Conservation (phyloP, 495 filamentous ascomycete genomes). For the Podospora australis region DNA sequence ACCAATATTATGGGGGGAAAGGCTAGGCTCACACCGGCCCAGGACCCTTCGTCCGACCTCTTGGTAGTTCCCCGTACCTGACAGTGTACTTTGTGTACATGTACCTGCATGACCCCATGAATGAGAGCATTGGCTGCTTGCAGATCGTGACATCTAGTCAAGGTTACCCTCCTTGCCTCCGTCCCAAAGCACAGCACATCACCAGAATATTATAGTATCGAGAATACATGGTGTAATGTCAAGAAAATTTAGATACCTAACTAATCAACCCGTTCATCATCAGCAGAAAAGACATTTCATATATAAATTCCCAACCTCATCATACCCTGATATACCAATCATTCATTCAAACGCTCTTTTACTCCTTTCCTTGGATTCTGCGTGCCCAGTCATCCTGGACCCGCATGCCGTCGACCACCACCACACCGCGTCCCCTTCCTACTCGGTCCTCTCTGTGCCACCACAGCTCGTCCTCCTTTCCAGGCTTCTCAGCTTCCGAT, state of each 20-base stretch:
- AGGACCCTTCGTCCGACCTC: too few species aligned
- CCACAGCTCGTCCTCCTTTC: conserved; percentile 58
- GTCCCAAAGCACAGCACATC: neutral
- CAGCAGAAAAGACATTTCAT: too few species aligned
- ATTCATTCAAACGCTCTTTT: conserved; percentile 19
- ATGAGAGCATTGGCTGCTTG: too few species aligned
- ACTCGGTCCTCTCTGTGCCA: conserved; percentile 78
- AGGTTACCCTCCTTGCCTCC: too few species aligned
- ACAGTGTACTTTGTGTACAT: too few species aligned
- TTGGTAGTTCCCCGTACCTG: too few species aligned
- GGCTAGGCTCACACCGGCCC: too few species aligned
- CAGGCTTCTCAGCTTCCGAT: conserved; percentile 58
- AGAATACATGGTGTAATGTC: neutral
- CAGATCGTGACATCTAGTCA: too few species aligned
- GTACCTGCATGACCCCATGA: too few species aligned
- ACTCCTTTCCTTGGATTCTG: conserved; percentile 66
- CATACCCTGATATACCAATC: too few species aligned
- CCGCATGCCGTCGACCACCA: conserved; percentile 71
- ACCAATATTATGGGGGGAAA: too few species aligned
- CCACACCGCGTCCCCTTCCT: conserved; percentile 76
- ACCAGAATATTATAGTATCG: neutral
- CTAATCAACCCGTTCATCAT: conserved; percentile 5
- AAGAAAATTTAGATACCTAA: neutral
- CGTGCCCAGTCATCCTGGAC: conserved; percentile 79
- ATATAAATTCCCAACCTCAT: too few species aligned